phyloP scores from a whole-genome alignment of 495 filamentous ascomycete species.

The Hypoxylon lienhwacheense region DNA sequence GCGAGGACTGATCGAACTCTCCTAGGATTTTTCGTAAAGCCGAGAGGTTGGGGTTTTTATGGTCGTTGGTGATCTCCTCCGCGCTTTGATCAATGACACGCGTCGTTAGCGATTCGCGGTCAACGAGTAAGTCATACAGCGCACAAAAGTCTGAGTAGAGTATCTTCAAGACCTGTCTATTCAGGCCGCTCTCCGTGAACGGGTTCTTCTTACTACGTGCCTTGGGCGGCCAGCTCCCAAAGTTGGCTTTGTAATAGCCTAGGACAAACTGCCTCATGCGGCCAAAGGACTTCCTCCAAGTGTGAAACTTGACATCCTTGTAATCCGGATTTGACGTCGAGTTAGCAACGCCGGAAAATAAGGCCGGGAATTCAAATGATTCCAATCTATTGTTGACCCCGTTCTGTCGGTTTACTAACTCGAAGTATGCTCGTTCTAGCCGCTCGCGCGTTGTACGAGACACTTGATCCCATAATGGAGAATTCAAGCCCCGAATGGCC shows the following conservation, averaged over 20 bases:
- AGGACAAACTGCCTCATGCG: conserved; percentile 75
- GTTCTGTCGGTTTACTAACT: conserved; percentile 68
- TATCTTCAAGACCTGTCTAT: conserved; percentile 76
- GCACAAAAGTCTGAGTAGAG: conserved; percentile 84
- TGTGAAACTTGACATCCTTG: conserved; percentile 77
- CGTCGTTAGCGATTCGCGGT: conserved; percentile 64
- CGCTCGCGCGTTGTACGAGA: conserved; percentile 71
- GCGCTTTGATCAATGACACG: conserved; percentile 58
- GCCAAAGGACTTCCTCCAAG: conserved; percentile 74
- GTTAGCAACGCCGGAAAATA: conserved; percentile 86
- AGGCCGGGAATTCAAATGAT: conserved; percentile 83
- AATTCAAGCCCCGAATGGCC: conserved; percentile 66
- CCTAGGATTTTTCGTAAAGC: conserved; percentile 71
- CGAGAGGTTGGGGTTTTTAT: conserved; percentile 48
- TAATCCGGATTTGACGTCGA: conserved; percentile 72
- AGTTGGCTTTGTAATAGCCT: conserved; percentile 75
- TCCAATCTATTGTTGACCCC: conserved; percentile 69
- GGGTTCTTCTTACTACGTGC: conserved; percentile 89
- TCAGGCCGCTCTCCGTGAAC: conserved; percentile 82
- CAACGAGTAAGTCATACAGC: conserved; percentile 86
- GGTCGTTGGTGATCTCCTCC: conserved; percentile 39
- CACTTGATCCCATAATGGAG: conserved; percentile 68
- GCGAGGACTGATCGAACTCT: conserved; percentile 85
- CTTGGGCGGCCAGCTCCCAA: conserved; percentile 94
- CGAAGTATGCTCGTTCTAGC: conserved; percentile 77